phyloP scores from a whole-genome alignment of 75 land plant genomes.

The Picea glauca region DNA sequence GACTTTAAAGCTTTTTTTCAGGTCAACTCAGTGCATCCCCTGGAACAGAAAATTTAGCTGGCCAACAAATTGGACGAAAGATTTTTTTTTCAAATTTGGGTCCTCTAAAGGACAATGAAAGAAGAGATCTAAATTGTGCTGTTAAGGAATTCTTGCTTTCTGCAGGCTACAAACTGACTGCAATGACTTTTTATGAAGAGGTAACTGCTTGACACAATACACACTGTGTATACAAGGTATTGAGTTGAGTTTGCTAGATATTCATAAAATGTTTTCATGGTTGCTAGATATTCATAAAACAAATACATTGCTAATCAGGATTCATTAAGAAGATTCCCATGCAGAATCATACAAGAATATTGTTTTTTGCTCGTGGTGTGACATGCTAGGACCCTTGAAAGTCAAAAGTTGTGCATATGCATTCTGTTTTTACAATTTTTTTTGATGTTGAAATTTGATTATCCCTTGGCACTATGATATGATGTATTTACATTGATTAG shows the following conservation, averaged over 20 bases:
- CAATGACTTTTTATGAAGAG: conserved; percentile 99
- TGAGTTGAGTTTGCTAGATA: background rate
- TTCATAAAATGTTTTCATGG: background rate
- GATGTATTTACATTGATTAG: too few species aligned
- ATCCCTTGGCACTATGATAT: too few species aligned
- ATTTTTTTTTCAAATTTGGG: conserved; percentile 45
- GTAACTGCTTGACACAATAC: conserved; percentile 19
- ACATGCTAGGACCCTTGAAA: too few species aligned
- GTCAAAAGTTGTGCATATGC: too few species aligned
- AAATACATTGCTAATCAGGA: too few species aligned
- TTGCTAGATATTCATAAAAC: background rate
- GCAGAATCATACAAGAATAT: too few species aligned
- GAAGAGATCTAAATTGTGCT: conserved; percentile 84
- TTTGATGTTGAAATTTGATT: too few species aligned
- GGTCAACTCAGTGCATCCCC: background rate
- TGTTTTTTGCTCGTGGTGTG: too few species aligned
- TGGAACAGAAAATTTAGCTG: background rate
- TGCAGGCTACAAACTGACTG: conserved; percentile 91
- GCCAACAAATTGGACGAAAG: conserved; percentile 21
- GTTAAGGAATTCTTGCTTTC: conserved; percentile 87
- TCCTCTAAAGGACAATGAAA: conserved; percentile 70
- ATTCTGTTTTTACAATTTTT: too few species aligned
- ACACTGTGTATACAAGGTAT: background rate
- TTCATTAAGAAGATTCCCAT: too few species aligned
- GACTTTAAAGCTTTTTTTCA: background rate